These are phyloP conservation scores for Tephrocybe rancida DNA, from an alignment of 768 basidiomycete genomes.

Conservation along the genomic window DNA sequence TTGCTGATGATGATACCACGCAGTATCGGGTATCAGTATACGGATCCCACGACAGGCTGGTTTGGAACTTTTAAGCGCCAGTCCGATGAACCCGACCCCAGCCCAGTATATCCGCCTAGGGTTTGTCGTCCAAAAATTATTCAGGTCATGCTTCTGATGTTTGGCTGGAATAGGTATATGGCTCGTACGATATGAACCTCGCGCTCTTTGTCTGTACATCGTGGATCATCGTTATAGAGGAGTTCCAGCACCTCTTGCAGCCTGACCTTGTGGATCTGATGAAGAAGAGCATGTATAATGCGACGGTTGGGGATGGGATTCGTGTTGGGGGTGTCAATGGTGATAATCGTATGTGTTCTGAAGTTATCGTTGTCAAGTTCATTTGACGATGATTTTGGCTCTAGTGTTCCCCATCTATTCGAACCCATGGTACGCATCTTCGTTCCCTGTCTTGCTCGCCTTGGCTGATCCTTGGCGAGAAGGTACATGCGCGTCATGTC, in stretches of 20 bases:
- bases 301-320: slow-evolving; percentile 32
- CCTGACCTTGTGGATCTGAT: slow-evolving; percentile 24
- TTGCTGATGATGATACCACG: not conserved
- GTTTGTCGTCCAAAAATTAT: too few relatives aligned
- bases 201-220: slow-evolving; percentile 31
- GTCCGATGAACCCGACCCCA: not conserved
- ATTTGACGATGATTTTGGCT: not conserved
- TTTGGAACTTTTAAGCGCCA: slow-evolving; percentile 26
- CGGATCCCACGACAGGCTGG: slow-evolving; percentile 28
- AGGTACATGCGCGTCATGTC: slow-evolving; percentile 36
- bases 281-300: slow-evolving; percentile 33
- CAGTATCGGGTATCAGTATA: slow-evolving; percentile 20
- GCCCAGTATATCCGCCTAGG: not conserved
- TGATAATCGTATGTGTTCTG: slow-evolving; percentile 25
- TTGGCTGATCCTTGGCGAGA: not conserved
- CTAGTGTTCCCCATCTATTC: slow-evolving; percentile 30
- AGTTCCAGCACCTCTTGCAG: slow-evolving; percentile 28
- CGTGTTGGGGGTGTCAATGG: slow-evolving; percentile 30
- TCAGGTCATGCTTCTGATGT: not conserved
- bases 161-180: slow-evolving; percentile 18
- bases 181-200: slow-evolving; percentile 28
- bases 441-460: not conserved
- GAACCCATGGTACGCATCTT: slow-evolving; percentile 26
- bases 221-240: slow-evolving; percentile 32
- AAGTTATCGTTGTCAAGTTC: not conserved